phyloP scores from a whole-genome alignment of 139 green algal genomes.

The Ulvella scutata region DNA sequence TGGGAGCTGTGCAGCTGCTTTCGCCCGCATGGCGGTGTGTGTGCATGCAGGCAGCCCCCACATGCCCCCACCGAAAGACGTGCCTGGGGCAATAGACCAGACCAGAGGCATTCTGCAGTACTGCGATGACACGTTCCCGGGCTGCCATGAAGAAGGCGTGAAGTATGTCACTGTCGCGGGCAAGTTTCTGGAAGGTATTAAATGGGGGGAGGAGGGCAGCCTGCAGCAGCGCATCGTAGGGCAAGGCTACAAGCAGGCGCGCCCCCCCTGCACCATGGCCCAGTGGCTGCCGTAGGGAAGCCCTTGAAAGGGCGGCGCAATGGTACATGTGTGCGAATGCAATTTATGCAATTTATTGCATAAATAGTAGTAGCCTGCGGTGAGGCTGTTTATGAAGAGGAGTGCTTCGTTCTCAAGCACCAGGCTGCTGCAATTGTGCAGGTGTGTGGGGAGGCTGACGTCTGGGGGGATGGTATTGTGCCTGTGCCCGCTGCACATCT shows the following conservation, averaged over 20 bases:
- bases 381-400: too few species aligned
- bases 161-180: conserved; percentile 71
- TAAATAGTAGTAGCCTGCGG: too few species aligned
- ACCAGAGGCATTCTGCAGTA: conserved; percentile 78
- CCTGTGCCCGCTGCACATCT: conserved; percentile 45
- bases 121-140: conserved; percentile 39
- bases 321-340: not conserved
- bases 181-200: conserved; percentile 47
- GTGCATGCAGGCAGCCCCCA: conserved; percentile 23
- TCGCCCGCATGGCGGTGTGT: conserved; percentile 2
- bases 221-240: conserved; percentile 39
- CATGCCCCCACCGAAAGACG: conserved; percentile 18
- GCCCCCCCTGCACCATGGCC: not conserved
- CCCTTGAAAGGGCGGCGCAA: not conserved
- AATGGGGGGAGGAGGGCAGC: conserved; percentile 15
- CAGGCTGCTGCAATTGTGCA: conserved; percentile 8
- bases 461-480: conserved; percentile 71
- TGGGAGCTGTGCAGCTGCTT: not conserved
- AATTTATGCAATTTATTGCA: too few species aligned
- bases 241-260: conserved; percentile 70
- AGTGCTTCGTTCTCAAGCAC: not conserved
- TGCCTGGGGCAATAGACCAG: conserved; percentile 69
- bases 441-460: conserved; percentile 55
- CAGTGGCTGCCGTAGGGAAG: not conserved
- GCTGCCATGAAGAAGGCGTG: conserved; percentile 22